These are phyloP conservation scores for Psilocybe cubensis DNA, from an alignment of 768 basidiomycete species.

Conservation along the genomic window DNA sequence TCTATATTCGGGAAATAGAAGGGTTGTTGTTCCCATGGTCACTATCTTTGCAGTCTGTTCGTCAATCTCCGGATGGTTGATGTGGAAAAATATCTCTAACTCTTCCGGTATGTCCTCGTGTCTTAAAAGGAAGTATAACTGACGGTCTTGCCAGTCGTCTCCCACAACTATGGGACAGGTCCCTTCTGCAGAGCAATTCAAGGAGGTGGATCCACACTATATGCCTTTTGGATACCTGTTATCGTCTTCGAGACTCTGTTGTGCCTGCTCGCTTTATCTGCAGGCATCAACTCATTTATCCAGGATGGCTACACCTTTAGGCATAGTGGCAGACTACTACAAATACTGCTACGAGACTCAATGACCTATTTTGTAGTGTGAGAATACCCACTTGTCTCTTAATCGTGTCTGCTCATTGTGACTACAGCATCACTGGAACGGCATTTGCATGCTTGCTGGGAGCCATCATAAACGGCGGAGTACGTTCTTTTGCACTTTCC, in stretches of 20 bases:
- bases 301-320: neutral
- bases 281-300: neutral
- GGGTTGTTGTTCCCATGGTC: neutral
- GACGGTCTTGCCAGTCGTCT: neutral
- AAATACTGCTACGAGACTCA: neutral
- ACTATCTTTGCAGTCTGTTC: neutral
- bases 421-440: neutral
- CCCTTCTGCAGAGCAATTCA: neutral
- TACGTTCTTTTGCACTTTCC: neutral
- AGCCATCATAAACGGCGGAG: neutral
- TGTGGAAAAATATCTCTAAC: neutral
- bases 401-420: neutral
- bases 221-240: conserved; percentile 6
- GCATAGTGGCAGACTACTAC: neutral
- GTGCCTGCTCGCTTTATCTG: neutral
- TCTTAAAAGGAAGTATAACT: neutral
- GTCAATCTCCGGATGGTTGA: neutral
- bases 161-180: neutral
- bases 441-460: neutral
- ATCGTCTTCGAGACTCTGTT: conserved; percentile 1
- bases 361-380: conserved; percentile 3
- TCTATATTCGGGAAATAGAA: neutral
- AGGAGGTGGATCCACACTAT: neutral
- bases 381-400: neutral
- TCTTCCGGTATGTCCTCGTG: neutral